Evolutionary conservation across 1,139 yeast species (phyloP).

Genomic region (Candida albicans): DNA sequence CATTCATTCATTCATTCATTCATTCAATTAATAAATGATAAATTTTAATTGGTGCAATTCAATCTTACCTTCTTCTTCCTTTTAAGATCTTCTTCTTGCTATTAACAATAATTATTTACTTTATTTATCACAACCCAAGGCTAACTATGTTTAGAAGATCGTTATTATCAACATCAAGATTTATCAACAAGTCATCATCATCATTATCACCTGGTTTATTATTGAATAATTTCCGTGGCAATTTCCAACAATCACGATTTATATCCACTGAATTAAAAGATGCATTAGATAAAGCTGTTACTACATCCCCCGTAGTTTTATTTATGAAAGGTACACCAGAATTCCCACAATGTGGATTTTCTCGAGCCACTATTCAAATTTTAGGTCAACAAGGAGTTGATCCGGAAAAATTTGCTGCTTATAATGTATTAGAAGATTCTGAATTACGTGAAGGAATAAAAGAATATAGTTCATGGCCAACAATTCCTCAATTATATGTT

Average conservation of each 20-base stretch:
- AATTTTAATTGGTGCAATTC: not conserved
- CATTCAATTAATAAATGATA: not conserved
- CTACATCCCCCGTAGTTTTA: conserved; percentile 88
- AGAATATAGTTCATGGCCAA: conserved; percentile 95
- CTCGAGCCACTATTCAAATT: conserved; percentile 89
- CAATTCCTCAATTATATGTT: conserved; percentile 75
- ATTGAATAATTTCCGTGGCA: not conserved
- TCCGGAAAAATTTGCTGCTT: conserved; percentile 94
- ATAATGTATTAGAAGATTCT: conserved; percentile 90
- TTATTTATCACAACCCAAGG: not conserved
- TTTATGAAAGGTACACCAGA: conserved; percentile 98
- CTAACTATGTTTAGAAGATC: conserved; percentile 28
- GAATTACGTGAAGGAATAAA: conserved; percentile 92
- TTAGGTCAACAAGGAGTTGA: conserved; percentile 97
- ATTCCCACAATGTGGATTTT: conserved; percentile 97
- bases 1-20: too few relatives aligned
- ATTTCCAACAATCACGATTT: conserved; percentile 37
- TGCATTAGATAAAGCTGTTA: conserved; percentile 84
- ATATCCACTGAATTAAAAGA: conserved; percentile 75
- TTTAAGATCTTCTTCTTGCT: too few relatives aligned
- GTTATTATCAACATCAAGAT: conserved; percentile 13
- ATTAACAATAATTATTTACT: not conserved
- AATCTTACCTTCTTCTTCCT: too few relatives aligned
- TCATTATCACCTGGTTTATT: too few relatives aligned
- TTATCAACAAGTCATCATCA: too few relatives aligned